Evolutionary conservation across 495 filamentous ascomycete species (phyloP).

Genomic region (Neurospora sp.): DNA sequence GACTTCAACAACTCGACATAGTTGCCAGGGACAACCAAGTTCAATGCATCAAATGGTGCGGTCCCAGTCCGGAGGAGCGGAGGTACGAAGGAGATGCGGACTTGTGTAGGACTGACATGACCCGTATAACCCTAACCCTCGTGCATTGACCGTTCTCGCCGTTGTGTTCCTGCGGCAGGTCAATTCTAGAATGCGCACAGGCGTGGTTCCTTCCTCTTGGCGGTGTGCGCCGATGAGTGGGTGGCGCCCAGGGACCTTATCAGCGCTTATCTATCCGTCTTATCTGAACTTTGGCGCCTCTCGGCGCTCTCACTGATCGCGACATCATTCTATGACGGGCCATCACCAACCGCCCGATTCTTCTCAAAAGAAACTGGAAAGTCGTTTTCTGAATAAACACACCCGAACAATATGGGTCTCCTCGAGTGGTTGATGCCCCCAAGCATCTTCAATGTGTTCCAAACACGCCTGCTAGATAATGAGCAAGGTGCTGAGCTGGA

Average conservation of each 20-base stretch:
- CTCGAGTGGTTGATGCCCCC: not conserved
- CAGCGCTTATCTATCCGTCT: not conserved
- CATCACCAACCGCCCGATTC: not conserved
- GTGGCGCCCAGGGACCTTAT: not conserved
- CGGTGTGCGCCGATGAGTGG: not conserved
- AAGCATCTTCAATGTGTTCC: not conserved
- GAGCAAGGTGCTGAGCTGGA: not conserved
- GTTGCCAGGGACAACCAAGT: not conserved
- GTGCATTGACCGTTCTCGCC: not conserved
- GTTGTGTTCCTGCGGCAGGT: not conserved
- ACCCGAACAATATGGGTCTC: not conserved
- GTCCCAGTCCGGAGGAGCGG: not conserved
- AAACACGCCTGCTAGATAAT: not conserved
- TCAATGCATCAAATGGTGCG: not conserved
- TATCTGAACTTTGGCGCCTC: not conserved
- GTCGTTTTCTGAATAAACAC: not conserved
- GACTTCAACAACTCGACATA: not conserved
- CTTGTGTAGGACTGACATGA: not conserved
- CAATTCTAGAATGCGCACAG: not conserved
- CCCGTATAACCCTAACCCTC: not conserved
- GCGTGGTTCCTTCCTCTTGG: not conserved
- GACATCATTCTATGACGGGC: not conserved
- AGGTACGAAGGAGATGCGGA: not conserved
- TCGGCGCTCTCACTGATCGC: not conserved
- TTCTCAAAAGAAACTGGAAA: not conserved